phyloP scores from a whole-genome alignment of 2,329 filamentous ascomycete genomes.

The Echinosphaeria canescens region DNA sequence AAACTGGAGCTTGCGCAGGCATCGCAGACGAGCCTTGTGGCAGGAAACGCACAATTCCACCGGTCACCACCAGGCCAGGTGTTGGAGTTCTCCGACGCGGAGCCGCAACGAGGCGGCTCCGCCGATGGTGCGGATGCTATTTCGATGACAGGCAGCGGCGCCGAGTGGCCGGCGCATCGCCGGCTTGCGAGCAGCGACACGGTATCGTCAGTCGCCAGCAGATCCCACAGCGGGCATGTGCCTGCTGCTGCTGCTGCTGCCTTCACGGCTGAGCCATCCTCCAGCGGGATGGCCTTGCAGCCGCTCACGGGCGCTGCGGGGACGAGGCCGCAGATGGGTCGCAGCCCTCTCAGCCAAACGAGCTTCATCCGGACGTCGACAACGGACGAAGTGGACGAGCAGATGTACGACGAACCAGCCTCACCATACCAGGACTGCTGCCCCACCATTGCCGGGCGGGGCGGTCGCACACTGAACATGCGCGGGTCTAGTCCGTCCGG shows the following conservation, averaged over 20 bases:
- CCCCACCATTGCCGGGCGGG: no score
- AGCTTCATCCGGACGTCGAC: constrained; percentile 11
- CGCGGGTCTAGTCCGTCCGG: no score
- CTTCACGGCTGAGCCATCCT: constrained; percentile 3
- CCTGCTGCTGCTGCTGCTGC: constrained; percentile 3
- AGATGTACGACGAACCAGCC: no score
- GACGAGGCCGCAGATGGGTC: constrained; percentile 9
- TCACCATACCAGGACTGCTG: no score
- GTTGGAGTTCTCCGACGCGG: constrained; percentile 24
- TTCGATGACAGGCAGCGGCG: constrained; percentile 4
- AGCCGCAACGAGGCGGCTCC: constrained; percentile 17
- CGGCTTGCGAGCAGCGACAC: constrained; percentile 8
- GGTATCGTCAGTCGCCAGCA: no score
- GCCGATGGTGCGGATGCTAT: constrained; percentile 14
- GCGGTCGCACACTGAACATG: no score
- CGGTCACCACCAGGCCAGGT: constrained; percentile 19
- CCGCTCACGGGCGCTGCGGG: constrained; percentile 7
- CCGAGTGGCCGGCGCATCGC: constrained; percentile 5
- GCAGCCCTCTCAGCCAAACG: constrained; percentile 15
- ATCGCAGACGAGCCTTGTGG: constrained; percentile 17
- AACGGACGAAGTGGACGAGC: constrained; percentile 10
- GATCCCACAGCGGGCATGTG: no score
- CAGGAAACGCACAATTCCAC: constrained; percentile 11
- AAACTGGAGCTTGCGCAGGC: constrained; percentile 53
- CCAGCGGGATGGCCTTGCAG: constrained; percentile 4